Evolutionary conservation across 129 eudicot genomes (phyloP).

Genomic region (Tagetes erecta): DNA sequence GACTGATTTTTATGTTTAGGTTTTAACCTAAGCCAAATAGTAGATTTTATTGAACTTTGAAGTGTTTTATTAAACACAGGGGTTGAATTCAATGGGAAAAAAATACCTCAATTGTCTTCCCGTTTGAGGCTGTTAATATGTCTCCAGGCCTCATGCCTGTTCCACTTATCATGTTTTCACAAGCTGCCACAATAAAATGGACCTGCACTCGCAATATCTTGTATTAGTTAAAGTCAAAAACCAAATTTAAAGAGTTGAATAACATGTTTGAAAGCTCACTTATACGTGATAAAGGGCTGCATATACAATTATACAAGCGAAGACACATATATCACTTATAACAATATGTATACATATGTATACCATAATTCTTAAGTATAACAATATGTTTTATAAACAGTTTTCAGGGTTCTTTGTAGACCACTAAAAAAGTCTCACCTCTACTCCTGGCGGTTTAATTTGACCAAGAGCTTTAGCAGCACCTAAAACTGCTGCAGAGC

Average conservation of each 20-base stretch:
- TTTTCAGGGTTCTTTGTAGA: slow-evolving; percentile 1
- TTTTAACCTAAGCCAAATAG: background rate
- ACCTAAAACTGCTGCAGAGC: slow-evolving; percentile 99
- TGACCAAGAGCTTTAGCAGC: slow-evolving; percentile 98
- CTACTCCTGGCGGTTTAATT: slow-evolving; percentile 93
- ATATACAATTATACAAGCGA: background rate
- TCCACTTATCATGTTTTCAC: slow-evolving; percentile 99
- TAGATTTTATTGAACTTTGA: slow-evolving; percentile 4
- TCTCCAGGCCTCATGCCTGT: slow-evolving; percentile 99
- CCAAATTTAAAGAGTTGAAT: background rate
- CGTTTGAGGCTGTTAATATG: slow-evolving; percentile 91
- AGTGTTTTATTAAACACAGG: slow-evolving; percentile 1
- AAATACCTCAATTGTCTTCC: slow-evolving; percentile 96
- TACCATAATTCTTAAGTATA: background rate
- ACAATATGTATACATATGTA: background rate
- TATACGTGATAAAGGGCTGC: background rate
- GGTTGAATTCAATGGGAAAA: background rate
- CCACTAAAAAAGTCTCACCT: slow-evolving; percentile 47
- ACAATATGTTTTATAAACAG: background rate
- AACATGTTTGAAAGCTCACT: background rate
- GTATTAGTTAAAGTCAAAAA: background rate
- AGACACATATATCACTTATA: background rate
- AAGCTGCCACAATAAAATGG: slow-evolving; percentile 97
- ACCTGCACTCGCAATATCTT: slow-evolving; percentile 51
- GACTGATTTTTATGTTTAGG: background rate